phyloP scores from a whole-genome alignment of 768 basidiomycete genomes.

The Hortiboletus campestris region DNA sequence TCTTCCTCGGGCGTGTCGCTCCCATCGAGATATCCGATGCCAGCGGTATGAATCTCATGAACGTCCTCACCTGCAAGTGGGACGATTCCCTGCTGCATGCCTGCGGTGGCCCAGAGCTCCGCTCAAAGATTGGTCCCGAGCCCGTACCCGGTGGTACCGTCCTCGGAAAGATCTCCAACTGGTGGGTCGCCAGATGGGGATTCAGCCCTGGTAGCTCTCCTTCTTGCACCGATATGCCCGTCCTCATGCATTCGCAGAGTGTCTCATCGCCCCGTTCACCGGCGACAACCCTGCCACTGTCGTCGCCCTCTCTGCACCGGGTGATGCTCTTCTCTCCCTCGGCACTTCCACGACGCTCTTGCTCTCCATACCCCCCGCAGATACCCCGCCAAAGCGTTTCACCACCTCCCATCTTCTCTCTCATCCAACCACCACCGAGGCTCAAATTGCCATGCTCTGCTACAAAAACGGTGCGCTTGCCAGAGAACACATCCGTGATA shows the following conservation, averaged over 20 bases:
- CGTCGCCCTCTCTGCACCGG: constrained; percentile 6
- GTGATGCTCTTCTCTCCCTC: constrained; percentile 5
- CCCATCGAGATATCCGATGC: constrained; percentile 8
- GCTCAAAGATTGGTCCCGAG: constrained; percentile 4
- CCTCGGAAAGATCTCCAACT: constrained; percentile 3
- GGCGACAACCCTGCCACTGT: constrained; percentile 9
- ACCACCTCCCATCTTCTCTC: constrained; percentile 9
- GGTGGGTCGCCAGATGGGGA: constrained; percentile 3
- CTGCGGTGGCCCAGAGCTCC: constrained; percentile 1
- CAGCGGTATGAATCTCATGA: constrained; percentile 12
- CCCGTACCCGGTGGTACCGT: constrained; percentile 2
- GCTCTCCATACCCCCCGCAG: constrained; percentile 6
- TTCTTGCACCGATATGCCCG: neutral
- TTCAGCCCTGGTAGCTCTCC: neutral
- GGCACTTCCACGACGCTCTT: constrained; percentile 6
- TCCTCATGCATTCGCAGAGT: neutral
- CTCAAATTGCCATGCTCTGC: constrained; percentile 9
- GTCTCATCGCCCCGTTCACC: constrained; percentile 8
- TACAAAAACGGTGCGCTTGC: constrained; percentile 11
- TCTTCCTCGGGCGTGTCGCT: constrained; percentile 6
- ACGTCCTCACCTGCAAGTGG: neutral
- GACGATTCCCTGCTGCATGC: neutral
- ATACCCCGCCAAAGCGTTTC: constrained; percentile 3
- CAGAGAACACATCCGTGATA: constrained; percentile 7
- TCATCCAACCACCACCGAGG: constrained; percentile 3